These are phyloP conservation scores for Imleria badia DNA, from an alignment of 768 basidiomycete genomes.

Conservation along the genomic window DNA sequence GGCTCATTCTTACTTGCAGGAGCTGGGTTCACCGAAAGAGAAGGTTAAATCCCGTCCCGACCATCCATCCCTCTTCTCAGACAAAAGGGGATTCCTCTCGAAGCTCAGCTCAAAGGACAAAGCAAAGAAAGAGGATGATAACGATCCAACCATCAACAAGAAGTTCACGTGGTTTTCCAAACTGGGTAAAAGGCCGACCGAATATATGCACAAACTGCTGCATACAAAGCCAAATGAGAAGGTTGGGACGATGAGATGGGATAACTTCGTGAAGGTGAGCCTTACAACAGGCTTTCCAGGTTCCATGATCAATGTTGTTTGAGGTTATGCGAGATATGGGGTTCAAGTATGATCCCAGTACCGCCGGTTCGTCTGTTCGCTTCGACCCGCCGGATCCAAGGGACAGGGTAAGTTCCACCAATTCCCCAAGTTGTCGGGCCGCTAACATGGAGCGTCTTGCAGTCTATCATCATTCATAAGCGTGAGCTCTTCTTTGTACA, in stretches of 20 bases:
- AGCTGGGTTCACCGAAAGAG: conserved; percentile 48
- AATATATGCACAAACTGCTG: conserved; percentile 65
- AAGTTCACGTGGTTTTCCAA: conserved; percentile 57
- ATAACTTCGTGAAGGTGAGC: conserved; percentile 68
- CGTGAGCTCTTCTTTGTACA: conserved; percentile 40
- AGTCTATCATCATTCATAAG: conserved; percentile 78
- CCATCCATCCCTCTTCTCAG: conserved; percentile 50
- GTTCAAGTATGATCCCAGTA: conserved; percentile 68
- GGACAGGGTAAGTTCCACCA: conserved; percentile 39
- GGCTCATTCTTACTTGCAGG: conserved; percentile 65
- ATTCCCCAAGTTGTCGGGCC: neutral
- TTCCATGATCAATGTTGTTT: neutral
- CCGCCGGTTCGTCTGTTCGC: conserved; percentile 79
- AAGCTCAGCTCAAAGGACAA: conserved; percentile 40
- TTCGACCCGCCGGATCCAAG: conserved; percentile 68
- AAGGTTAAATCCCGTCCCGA: conserved; percentile 74
- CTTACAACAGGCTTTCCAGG: neutral
- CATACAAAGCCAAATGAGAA: conserved; percentile 54
- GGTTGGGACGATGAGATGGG: conserved; percentile 74
- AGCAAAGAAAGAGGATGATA: conserved; percentile 35
- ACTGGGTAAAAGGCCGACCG: conserved; percentile 57
- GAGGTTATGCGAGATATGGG: conserved; percentile 81
- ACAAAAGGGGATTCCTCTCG: conserved; percentile 48
- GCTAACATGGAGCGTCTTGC: neutral
- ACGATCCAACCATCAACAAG: conserved; percentile 26